These are phyloP conservation scores for Phytophthora capsici DNA, from an alignment of 352 stramenopile species.

Conservation along the genomic window DNA sequence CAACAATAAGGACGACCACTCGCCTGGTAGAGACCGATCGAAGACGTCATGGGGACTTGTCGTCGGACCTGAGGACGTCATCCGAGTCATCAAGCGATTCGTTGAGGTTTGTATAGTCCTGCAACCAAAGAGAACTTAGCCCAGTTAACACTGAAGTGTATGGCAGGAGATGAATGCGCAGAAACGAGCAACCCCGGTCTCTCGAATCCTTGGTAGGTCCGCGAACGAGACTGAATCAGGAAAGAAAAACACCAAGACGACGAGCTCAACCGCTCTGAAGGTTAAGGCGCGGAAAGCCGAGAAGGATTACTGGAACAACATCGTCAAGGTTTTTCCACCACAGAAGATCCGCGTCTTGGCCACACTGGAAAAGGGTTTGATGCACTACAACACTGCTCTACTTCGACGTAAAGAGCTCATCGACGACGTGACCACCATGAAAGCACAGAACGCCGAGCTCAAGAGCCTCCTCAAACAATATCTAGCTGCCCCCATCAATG, in stretches of 20 bases:
- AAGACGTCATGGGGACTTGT: constrained; percentile 61
- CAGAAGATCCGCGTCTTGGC: constrained; percentile 81
- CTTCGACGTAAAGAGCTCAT: constrained; percentile 82
- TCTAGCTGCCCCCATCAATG: constrained; percentile 81
- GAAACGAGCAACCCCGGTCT: constrained; percentile 62
- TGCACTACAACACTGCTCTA: constrained; percentile 85
- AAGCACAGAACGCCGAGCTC: constrained; percentile 89
- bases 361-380: constrained; percentile 84
- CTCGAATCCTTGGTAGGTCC: constrained; percentile 51
- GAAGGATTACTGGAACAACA: constrained; percentile 81
- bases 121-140: too few species aligned
- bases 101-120: constrained; percentile 63
- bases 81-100: constrained; percentile 87
- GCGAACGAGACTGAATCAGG: constrained; percentile 30
- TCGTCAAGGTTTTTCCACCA: constrained; percentile 77
- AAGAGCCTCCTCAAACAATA: constrained; percentile 93
- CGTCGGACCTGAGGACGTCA: constrained; percentile 86
- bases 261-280: constrained; percentile 39
- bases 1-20: constrained; percentile 27
- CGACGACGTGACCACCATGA: constrained; percentile 78
- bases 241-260: constrained; percentile 29
- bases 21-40: constrained; percentile 8
- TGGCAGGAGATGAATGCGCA: constrained; percentile 70
- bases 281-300: constrained; percentile 54
- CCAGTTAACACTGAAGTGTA: too few species aligned